These are phyloP conservation scores for Amanita phalloides DNA, from an alignment of 768 basidiomycete genomes.

Conservation along the genomic window DNA sequence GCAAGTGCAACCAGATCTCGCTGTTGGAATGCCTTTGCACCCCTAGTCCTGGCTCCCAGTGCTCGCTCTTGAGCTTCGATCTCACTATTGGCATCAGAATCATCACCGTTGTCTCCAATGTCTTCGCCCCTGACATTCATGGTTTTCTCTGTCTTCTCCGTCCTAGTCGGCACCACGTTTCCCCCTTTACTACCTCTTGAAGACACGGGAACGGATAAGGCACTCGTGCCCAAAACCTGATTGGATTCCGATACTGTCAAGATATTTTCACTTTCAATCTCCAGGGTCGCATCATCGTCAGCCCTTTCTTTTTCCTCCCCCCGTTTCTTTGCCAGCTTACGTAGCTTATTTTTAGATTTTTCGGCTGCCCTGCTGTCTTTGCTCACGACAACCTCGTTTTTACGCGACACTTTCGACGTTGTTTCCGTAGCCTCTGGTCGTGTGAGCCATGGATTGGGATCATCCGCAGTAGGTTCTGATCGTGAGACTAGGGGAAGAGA, in stretches of 20 bases:
- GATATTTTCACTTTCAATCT: slow-evolving; percentile 55
- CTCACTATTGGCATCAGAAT: slow-evolving; percentile 53
- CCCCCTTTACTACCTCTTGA: background rate
- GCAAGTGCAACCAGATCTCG: slow-evolving; percentile 88
- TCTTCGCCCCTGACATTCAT: slow-evolving; percentile 33
- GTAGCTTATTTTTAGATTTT: slow-evolving; percentile 68
- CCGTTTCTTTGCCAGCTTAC: slow-evolving; percentile 49
- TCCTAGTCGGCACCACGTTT: background rate
- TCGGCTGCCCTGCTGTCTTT: slow-evolving; percentile 50
- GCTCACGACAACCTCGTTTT: slow-evolving; percentile 63
- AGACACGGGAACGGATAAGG: background rate
- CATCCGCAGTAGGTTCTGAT: slow-evolving; percentile 10
- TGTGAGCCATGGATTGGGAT: slow-evolving; percentile 77
- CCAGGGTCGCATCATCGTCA: slow-evolving; percentile 67
- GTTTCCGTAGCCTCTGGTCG: slow-evolving; percentile 17
- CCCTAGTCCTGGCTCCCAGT: slow-evolving; percentile 31
- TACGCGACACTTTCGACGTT: slow-evolving; percentile 40
- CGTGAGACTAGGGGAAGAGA: slow-evolving; percentile 8
- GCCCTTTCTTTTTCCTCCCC: slow-evolving; percentile 48
- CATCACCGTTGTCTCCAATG: slow-evolving; percentile 31
- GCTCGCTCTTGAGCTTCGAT: slow-evolving; percentile 57
- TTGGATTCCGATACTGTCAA: slow-evolving; percentile 19
- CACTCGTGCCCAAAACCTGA: background rate
- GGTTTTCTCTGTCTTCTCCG: background rate
- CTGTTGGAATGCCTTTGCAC: slow-evolving; percentile 71